These are phyloP conservation scores for Penicillium sp. DNA, from an alignment of 2,329 filamentous ascomycete genomes.

Conservation along the genomic window DNA sequence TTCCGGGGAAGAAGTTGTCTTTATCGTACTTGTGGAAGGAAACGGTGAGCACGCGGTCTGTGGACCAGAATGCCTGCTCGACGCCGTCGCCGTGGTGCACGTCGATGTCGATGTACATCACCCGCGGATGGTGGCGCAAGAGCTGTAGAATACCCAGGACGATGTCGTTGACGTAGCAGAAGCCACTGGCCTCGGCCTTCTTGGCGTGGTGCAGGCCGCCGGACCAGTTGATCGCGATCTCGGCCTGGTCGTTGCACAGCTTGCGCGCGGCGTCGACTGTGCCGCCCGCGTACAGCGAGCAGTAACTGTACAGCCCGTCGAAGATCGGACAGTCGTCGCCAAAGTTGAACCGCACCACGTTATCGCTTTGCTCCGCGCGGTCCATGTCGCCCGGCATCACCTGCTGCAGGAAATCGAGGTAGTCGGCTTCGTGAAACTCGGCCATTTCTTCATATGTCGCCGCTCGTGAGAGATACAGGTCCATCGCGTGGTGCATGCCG, in stretches of 20 bases:
- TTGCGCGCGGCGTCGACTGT: slow-evolving; percentile 90
- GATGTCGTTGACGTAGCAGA: slow-evolving; percentile 99
- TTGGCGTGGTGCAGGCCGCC: slow-evolving; percentile 96
- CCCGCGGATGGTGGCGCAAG: slow-evolving; percentile 76
- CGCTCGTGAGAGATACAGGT: slow-evolving; percentile 80
- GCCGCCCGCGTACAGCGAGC: slow-evolving; percentile 87
- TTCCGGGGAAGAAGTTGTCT: slow-evolving; percentile 82
- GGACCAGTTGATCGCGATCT: slow-evolving; percentile 98
- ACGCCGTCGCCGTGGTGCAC: slow-evolving; percentile 91
- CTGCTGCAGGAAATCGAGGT: slow-evolving; percentile 82
- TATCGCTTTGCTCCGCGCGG: slow-evolving; percentile 59
- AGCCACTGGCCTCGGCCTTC: slow-evolving; percentile 88
- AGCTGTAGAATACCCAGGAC: slow-evolving; percentile 90
- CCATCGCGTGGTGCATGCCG: slow-evolving; percentile 95
- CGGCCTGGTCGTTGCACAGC: slow-evolving; percentile 79
- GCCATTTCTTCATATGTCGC: slow-evolving; percentile 87
- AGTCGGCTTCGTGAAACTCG: slow-evolving; percentile 84
- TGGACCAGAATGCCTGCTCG: slow-evolving; percentile 87
- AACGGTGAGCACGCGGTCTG: slow-evolving; percentile 86
- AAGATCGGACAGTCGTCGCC: slow-evolving; percentile 96
- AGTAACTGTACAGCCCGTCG: slow-evolving; percentile 93
- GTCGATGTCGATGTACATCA: slow-evolving; percentile 93
- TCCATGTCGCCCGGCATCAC: slow-evolving; percentile 72
- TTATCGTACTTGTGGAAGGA: slow-evolving; percentile 97
- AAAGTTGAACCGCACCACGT: slow-evolving; percentile 74